Evolutionary conservation across 2,329 filamentous ascomycete species (phyloP).

Genomic region (Exophiala dermatitidis): DNA sequence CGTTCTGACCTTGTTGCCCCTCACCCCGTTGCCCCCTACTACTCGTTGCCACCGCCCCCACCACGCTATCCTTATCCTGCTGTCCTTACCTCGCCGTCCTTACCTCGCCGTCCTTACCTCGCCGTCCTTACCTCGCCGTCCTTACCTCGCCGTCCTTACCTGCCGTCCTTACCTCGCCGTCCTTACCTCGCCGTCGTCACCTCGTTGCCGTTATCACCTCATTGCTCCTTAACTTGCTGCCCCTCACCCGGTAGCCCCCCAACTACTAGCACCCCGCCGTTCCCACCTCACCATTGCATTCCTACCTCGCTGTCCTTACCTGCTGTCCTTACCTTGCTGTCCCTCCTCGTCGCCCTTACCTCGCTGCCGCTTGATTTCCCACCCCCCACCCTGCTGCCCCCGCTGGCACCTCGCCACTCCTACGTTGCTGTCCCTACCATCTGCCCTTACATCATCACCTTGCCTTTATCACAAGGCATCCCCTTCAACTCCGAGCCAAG

Average conservation of each 20-base stretch:
- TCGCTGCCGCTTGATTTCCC: background rate
- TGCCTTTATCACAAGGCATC: too few relatives aligned
- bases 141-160: too few relatives aligned
- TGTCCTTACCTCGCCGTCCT: background rate
- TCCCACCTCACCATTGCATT: background rate
- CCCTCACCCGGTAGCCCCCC: background rate
- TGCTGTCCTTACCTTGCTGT: background rate
- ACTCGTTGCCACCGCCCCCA: too few relatives aligned
- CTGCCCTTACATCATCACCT: too few relatives aligned
- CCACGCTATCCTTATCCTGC: background rate
- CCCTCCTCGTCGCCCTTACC: background rate
- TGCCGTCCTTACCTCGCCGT: background rate
- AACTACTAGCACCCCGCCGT: background rate
- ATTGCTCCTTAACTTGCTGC: background rate
- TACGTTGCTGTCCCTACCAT: background rate
- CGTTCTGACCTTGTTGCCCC: background rate
- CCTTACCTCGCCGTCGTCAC: background rate
- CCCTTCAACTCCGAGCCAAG: too few relatives aligned
- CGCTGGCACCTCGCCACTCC: background rate
- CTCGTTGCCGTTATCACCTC: background rate
- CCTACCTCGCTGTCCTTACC: background rate
- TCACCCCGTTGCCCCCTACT: too few relatives aligned
- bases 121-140: too few relatives aligned
- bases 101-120: too few relatives aligned
- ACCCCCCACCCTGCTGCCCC: background rate